Evolutionary conservation across 2,329 filamentous ascomycete genomes (phyloP), one percentile per base, ranked within the genome.

Genomic region (Pseudopyricularia cyperi): DNA sequence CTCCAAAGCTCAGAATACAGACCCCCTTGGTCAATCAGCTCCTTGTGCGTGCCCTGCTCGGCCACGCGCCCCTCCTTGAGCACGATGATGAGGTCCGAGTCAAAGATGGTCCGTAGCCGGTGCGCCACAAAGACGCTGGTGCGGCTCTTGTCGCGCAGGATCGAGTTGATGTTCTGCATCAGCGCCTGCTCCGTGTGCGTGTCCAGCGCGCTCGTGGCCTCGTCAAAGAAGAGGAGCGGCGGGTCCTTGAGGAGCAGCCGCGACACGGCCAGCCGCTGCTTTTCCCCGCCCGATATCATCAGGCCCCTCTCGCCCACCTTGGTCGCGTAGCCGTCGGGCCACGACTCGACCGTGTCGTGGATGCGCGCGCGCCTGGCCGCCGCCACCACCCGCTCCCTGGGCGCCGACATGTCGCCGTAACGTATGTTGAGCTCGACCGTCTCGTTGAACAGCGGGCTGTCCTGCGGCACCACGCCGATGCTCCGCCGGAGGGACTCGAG

Each of bases 91-190:
- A 90, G 72, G 67, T 97, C 87, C 37, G 87, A 87, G 62, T 97
- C 93, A 62, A 87, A 95, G 57, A 98, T 96, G 0, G 93, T 97
- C 51, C 91, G 80, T 54, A 98, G 70, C 17, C 93, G 79, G 66
- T 97, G 93, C 7, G 93, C 93, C 5, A 98, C 86, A 63, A 97
- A 97, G 1, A 98, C 87, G 58, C 89, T 96, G 0, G 93, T 97
- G 53, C 90, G 79, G 3, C 74, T 74, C 71, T 95, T 95, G 60
- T 95, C 90, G 58, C 85, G 87, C 50, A 97, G 72, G 52, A 96
- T 93, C 58, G 84, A 84, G 68, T 95, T 95, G 66, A 97, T 96
- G 63, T 95, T 95, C 55, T 83, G 76, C 71, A 97, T 82, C 47
- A 97, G 75, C 1, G 86, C 85, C 66, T 93, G 87, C 68, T 96